Evolutionary conservation across 495 filamentous ascomycete species (phyloP).

Genomic region (Aspergillus funiculosus): DNA sequence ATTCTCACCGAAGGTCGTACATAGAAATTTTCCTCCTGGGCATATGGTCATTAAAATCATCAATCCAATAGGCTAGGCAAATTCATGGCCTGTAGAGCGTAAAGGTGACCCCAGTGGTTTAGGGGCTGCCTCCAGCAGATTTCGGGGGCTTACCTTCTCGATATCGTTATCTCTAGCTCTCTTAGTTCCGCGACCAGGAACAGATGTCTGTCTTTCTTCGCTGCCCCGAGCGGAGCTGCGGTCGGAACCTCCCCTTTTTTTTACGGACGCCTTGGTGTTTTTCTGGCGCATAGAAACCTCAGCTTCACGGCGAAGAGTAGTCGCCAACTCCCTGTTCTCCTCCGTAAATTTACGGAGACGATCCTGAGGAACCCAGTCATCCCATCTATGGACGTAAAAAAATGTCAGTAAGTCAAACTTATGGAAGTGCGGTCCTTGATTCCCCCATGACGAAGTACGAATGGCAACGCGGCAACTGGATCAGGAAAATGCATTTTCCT

Average conservation of each 20-base stretch:
- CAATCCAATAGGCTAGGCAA: background rate
- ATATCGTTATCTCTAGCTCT: slow-evolving; percentile 75
- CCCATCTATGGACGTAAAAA: slow-evolving; percentile 57
- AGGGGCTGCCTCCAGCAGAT: background rate
- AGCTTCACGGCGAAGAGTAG: slow-evolving; percentile 40
- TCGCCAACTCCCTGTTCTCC: slow-evolving; percentile 82
- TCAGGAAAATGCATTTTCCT: background rate
- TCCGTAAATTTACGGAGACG: slow-evolving; percentile 90
- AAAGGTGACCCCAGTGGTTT: background rate
- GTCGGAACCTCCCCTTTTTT: slow-evolving; percentile 65
- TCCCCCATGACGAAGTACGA: slow-evolving; percentile 3
- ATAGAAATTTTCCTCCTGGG: slow-evolving; percentile 80
- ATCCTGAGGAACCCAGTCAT: slow-evolving; percentile 96
- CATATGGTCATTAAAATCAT: slow-evolving; percentile 1
- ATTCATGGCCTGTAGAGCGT: background rate
- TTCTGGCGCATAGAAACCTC: slow-evolving; percentile 37
- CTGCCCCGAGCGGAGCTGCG: slow-evolving; percentile 75
- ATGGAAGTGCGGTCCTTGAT: background rate
- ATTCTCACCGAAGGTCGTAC: slow-evolving; percentile 74
- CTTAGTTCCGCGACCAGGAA: slow-evolving; percentile 61
- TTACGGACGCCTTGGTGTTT: slow-evolving; percentile 42
- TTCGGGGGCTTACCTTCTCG: slow-evolving; percentile 62
- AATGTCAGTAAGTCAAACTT: slow-evolving; percentile 14
- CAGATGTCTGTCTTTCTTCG: slow-evolving; percentile 72
- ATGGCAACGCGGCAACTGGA: slow-evolving; percentile 4